Base-by-base conservation (phyloP, 345 rosid genomes). In the Hypericum perforatum region DNA sequence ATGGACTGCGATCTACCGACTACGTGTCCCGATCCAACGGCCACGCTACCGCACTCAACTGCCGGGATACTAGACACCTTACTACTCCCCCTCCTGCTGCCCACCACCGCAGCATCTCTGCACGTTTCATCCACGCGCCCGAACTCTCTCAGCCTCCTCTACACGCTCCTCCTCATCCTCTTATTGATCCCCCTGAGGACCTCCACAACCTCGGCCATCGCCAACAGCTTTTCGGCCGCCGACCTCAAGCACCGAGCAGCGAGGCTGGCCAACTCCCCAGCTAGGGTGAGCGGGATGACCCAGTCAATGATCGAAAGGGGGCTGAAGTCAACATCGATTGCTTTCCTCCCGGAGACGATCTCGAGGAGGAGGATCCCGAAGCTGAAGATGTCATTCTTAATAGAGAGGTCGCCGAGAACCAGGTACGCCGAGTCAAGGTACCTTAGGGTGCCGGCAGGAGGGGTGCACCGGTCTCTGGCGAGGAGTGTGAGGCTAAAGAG, bases 361-460 rank as follows among this genome's bases (percentile, higher is more conserved):
- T 90, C 97, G 16, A 90, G 39, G 62, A 90, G 56, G 53, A 90
- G 58, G 58, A 90, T 84, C 47, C 95, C 97, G 52, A 80, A 90
- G 61, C 95, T 90, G 75, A 86, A 86, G 2, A 90, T 85, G 49
- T 90, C 97, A 52, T 78, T 84, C 73, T 86, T 90, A 6, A 75
- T 55, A 54, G 89, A 84, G 51, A 90, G 69, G 67, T 90, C 97
- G 45, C 72, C 77, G 15, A 95, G 97, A 1, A 74, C 88, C 29
- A 84, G 78, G 52, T 90, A 90, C 29, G 76, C 81, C 36, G 97
- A 95, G 61, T 86, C 95, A 12, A 86, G 76, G 53, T 90, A 90
- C 4, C 95, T 95, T 15, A 90, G 43, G 0, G 95, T 86, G 16
- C 95, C 95, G 36, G 95, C 95, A 49, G 97, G 95, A 0, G 97